Base-by-base conservation (phyloP, 345 rosid species). In the Gossypium anomalum region DNA sequence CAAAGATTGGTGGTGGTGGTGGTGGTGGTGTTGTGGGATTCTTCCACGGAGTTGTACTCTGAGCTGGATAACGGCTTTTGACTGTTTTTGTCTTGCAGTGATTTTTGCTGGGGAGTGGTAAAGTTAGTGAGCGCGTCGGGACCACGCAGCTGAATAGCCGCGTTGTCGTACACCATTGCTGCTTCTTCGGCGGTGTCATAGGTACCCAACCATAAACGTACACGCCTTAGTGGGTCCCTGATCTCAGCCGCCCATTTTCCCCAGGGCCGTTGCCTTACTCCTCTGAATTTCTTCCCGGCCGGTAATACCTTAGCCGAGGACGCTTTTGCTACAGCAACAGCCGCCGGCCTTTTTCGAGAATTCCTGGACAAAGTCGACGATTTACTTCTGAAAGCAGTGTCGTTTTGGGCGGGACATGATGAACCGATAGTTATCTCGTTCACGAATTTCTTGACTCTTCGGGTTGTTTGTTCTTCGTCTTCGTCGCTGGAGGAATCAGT, bases 161-260 rank as follows among this genome's bases (percentile, higher is more conserved):
- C 63, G 63, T 59, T 59, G 34, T 59, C 63, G 17, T 59, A 59
- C 12, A 59, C 63, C 63, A 59, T 59, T 23, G 63, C 63, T 59
- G 63, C 63, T 23, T 59, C 63, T 59, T 59, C 63, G 63, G 63
- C 63, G 16, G 63, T 59, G 13, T 59, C 63, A 25, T 23, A 59
- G 7, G 63, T 59, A 59, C 63, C 63, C 34, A 59, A 59, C 63
- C 98, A 94, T 19, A 92, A 75, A 70, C 98, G 86, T 59, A 87
- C 90, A 49, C 97, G 93, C 67, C 82, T 76, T 7, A 63, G 59
- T 0, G 98, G 98, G 76, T 94, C 98, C 76, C 98, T 89, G 41
- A 94, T 94, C 91, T 94, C 98, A 47, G 98, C 98, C 68, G 98
- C 98, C 98, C 98, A 94, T 81, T 89, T 94, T 1, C 63, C 63